These are phyloP conservation scores for Prinsepia uniflora DNA, from an alignment of 306 rosid species.

Conservation along the genomic window DNA sequence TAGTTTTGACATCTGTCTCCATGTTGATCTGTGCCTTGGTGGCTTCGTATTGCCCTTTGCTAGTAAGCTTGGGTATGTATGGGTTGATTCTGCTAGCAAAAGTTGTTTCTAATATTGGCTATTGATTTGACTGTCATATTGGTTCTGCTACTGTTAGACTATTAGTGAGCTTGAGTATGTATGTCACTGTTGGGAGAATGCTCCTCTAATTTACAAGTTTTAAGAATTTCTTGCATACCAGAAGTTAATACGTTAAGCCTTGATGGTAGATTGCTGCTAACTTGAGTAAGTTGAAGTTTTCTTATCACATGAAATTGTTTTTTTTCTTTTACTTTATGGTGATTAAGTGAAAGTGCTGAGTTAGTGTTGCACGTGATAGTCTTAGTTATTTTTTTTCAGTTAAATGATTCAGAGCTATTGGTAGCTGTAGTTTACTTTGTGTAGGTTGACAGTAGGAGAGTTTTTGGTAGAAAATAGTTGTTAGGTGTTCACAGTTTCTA, in stretches of 20 bases:
- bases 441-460: background rate
- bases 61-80: conserved; percentile 78
- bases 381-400: background rate
- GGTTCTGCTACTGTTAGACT: too few relatives aligned
- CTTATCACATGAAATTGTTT: background rate
- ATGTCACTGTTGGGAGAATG: background rate
- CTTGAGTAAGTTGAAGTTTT: background rate
- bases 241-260: background rate
- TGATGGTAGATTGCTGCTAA: too few relatives aligned
- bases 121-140: background rate
- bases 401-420: background rate
- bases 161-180: background rate
- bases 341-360: background rate
- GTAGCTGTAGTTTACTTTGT: background rate
- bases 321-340: background rate
- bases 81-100: conserved; percentile 26
- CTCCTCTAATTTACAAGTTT: background rate
- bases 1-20: conserved; percentile 74
- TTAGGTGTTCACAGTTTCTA: background rate
- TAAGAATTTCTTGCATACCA: background rate
- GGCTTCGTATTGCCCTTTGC: conserved; percentile 95
- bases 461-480: background rate
- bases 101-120: background rate
- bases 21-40: conserved; percentile 94
- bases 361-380: background rate